Evolutionary conservation across 164 flowering plant genomes (phyloP).

Genomic region (Chimonanthus salicifolius): DNA sequence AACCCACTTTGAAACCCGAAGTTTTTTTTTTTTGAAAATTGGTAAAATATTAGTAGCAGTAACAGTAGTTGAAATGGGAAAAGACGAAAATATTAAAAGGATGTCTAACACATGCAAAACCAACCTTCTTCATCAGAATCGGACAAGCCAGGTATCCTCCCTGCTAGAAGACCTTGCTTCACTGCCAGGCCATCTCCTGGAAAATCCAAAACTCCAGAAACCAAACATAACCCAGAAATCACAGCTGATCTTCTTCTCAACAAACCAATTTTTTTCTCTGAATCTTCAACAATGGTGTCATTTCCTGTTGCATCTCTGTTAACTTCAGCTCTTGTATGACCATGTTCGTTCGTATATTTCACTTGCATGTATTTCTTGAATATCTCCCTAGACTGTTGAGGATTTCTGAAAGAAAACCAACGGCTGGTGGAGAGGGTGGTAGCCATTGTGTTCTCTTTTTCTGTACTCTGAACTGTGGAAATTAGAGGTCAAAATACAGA

Average conservation of each 20-base stretch:
- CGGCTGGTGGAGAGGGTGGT: slow-evolving; percentile 28
- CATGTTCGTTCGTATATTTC: slow-evolving; percentile 6
- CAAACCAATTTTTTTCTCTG: slow-evolving; percentile 18
- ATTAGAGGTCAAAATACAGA: background rate
- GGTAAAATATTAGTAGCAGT: background rate
- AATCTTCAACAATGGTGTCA: slow-evolving; percentile 18
- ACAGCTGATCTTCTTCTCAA: slow-evolving; percentile 51
- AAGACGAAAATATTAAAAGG: background rate
- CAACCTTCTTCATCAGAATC: slow-evolving; percentile 90
- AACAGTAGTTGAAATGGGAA: background rate
- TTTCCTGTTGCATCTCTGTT: background rate
- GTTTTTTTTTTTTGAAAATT: no score
- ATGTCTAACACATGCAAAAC: slow-evolving; percentile 4
- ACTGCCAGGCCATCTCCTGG: slow-evolving; percentile 57
- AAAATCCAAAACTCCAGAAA: slow-evolving; percentile 41
- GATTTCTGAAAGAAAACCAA: slow-evolving; percentile 21
- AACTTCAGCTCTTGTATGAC: slow-evolving; percentile 3
- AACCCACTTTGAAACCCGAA: background rate
- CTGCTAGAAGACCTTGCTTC: slow-evolving; percentile 83
- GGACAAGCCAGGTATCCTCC: slow-evolving; percentile 87
- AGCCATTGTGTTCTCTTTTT: slow-evolving; percentile 27
- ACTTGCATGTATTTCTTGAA: slow-evolving; percentile 7
- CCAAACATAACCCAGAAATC: slow-evolving; percentile 44
- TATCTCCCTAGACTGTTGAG: slow-evolving; percentile 11
- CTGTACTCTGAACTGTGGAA: background rate